phyloP scores from a whole-genome alignment of 371 early-diverging fungal species.

The Basidiobolus meristosporus region DNA sequence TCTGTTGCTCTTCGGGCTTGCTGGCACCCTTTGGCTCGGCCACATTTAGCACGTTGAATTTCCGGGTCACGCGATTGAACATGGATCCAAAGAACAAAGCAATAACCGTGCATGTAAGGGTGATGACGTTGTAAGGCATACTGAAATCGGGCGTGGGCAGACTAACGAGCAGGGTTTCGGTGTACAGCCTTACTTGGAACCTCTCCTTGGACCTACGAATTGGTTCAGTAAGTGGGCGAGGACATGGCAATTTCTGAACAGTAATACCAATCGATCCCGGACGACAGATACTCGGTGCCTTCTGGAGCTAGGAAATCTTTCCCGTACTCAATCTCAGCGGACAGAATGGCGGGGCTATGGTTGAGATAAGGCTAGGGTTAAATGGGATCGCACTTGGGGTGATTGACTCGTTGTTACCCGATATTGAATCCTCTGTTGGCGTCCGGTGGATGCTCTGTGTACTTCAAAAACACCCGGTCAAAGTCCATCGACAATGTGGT shows the following conservation, averaged over 20 bases:
- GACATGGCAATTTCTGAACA: no score
- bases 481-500: conserved; percentile 51
- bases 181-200: conserved; percentile 49
- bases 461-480: conserved; percentile 78
- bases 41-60: no score
- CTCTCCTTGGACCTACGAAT: no score
- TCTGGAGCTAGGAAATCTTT: no score
- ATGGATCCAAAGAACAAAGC: conserved; percentile 87
- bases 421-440: conserved; percentile 90
- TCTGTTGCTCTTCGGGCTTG: no score
- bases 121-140: conserved; percentile 97
- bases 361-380: no score
- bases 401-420: conserved; percentile 7
- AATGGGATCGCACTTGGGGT: no score
- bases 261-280: no score
- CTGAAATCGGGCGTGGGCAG: conserved; percentile 92
- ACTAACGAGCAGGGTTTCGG: conserved; percentile 62
- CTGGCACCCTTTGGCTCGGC: no score
- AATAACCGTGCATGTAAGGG: conserved; percentile 84
- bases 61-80: conserved; percentile 63
- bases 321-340: no score
- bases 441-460: conserved; percentile 92
- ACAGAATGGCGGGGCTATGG: conserved; percentile 3
- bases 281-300: no score
- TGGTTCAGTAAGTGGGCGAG: no score